phyloP scores from a whole-genome alignment of 345 rosid species.

The Balakata baccata region DNA sequence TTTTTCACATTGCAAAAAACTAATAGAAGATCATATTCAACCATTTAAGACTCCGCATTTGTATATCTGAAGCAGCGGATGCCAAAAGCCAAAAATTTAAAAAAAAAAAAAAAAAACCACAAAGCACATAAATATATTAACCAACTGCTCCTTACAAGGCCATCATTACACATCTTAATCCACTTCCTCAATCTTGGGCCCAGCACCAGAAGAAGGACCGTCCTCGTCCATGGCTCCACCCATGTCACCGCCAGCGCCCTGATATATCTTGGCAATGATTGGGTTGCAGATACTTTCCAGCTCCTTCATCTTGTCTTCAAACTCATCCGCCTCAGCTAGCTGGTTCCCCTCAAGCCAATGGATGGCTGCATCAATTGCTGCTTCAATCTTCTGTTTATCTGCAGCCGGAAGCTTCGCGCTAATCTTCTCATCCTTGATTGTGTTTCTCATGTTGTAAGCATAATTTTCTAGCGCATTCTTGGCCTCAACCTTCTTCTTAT shows the following conservation, averaged over 20 bases:
- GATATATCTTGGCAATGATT: slow-evolving; percentile 69
- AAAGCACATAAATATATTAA: not conserved
- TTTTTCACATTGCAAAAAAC: not conserved
- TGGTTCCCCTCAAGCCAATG: slow-evolving; percentile 34
- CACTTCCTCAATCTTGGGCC: slow-evolving; percentile 29
- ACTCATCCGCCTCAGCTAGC: slow-evolving; percentile 46
- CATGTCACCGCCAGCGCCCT: slow-evolving; percentile 16
- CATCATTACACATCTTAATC: slow-evolving; percentile 7
- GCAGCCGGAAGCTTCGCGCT: slow-evolving; percentile 17
- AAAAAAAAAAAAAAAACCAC: not conserved
- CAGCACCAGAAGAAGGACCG: slow-evolving; percentile 20
- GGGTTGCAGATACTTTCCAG: slow-evolving; percentile 81
- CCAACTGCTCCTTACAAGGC: not conserved
- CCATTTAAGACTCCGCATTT: not conserved
- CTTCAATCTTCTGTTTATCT: slow-evolving; percentile 24
- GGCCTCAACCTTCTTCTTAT: slow-evolving; percentile 24
- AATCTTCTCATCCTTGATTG: slow-evolving; percentile 22
- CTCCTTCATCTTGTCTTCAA: slow-evolving; percentile 72
- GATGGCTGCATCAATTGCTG: slow-evolving; percentile 16
- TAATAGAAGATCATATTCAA: not conserved
- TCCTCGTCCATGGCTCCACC: slow-evolving; percentile 23
- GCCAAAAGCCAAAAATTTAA: slow-evolving; percentile 1
- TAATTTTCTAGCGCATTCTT: slow-evolving; percentile 24
- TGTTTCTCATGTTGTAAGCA: slow-evolving; percentile 28
- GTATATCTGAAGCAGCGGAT: not conserved